Percentiles rank a stretch among this genome's conserved stretches.
These are phyloP conservation scores for Nemania abortiva DNA, from an alignment of 2,329 filamentous ascomycete genomes.

Conservation along the genomic window DNA sequence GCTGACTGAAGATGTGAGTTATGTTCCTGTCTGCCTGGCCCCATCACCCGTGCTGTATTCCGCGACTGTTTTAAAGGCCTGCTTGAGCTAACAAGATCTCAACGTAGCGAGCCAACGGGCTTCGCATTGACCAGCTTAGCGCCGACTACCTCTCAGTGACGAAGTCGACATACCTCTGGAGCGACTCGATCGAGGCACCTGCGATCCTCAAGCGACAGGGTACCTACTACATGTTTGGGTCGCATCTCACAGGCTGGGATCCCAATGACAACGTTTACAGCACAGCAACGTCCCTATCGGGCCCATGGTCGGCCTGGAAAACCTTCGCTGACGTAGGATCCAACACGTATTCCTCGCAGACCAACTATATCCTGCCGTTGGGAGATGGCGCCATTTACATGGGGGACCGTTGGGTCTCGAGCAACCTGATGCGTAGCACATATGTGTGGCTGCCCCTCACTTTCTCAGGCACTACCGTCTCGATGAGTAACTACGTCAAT, in stretches of 20 bases:
- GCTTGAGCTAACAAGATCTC: constrained; percentile 1
- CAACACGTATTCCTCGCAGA: constrained; percentile 71
- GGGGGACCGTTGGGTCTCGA: constrained; percentile 73
- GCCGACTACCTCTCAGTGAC: constrained; percentile 67
- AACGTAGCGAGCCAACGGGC: constrained; percentile 64
- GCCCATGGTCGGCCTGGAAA: constrained; percentile 72
- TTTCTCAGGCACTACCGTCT: constrained; percentile 64
- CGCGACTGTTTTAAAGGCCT: not conserved
- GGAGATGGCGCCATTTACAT: constrained; percentile 67
- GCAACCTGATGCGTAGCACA: constrained; percentile 70
- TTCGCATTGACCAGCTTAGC: constrained; percentile 68
- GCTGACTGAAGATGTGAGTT: constrained; percentile 44
- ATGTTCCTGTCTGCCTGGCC: not conserved
- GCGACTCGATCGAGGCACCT: constrained; percentile 69
- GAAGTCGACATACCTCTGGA: constrained; percentile 63
- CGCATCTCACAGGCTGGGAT: constrained; percentile 67
- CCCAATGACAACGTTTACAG: constrained; percentile 75
- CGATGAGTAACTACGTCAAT: constrained; percentile 64
- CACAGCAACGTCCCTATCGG: constrained; percentile 67
- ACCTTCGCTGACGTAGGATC: constrained; percentile 68
- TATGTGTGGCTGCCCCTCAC: constrained; percentile 74
- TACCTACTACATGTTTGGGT: constrained; percentile 75
- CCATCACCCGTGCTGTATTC: not conserved
- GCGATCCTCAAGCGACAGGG: constrained; percentile 71
- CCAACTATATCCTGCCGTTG: constrained; percentile 66